Base-by-base conservation (phyloP, 352 stramenopile genomes). In the Pythium aristosporum region DNA sequence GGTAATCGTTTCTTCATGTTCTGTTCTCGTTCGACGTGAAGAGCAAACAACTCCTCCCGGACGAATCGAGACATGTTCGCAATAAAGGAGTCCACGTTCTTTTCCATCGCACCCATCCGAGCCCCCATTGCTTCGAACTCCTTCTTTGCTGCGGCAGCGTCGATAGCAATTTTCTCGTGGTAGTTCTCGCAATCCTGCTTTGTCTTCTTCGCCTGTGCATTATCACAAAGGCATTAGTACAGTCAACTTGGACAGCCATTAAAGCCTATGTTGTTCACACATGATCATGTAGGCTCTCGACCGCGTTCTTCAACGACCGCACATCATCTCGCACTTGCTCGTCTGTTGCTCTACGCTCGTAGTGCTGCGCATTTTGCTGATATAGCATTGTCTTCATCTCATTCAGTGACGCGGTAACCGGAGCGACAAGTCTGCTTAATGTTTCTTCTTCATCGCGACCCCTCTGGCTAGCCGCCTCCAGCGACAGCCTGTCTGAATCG, bases 1-100 rank as follows among this genome's bases (percentile, higher is more conserved):
- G 21, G 37, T 11, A 25, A 39, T n/a, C 43, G 23, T 28, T 36
- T 47, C 3, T 49, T 37, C 9, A 32, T n/a, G 10, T 32, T 50
- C 25, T 53, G 16, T 49, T 61, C 49, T 36, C 28, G 44, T 12
- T 69, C 61, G 21, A 63, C n/a, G 4, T 63, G 32, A 2, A 70
- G 28, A 13, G 57, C 51, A 34, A 71, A 61, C 9, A 71, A 58
- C 32, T 68, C 56, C 55, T 67, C 42, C 8, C 66, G 58, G 13
- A 76, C 63, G 20, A 79, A 72, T 20, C 44, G 47, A 13, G 53
- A 67, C 49, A 79, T 70, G 36, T 69, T 67, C 15, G 50, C 20
- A 16, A 68, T 61, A 30, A 79, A 69, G 10, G 54, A 46, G 7
- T 70, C 41, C n/a, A 79, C 60, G 15, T 66, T 69, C 11, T 48